Evolutionary conservation across 352 stramenopile species (phyloP).

Genomic region (Phytopythium boreale): DNA sequence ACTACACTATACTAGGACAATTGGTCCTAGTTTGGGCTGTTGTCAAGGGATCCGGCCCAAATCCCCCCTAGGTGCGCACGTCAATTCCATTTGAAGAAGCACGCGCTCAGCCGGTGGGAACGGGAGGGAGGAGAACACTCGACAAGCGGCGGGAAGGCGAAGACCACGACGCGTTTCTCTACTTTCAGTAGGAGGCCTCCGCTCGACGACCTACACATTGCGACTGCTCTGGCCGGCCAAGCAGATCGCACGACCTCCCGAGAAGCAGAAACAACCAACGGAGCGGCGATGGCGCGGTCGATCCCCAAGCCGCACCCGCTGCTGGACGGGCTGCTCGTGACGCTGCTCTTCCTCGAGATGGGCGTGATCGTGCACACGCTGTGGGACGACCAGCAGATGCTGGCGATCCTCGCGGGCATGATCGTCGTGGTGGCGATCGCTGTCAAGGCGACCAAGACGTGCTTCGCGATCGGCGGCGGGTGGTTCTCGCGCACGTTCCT

Average conservation of each 20-base stretch:
- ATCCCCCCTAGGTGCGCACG: not conserved
- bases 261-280: not conserved
- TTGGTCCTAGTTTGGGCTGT: not conserved
- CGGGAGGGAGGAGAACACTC: not conserved
- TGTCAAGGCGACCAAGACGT: constrained; percentile 64
- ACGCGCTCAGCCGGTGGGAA: not conserved
- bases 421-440: constrained; percentile 66
- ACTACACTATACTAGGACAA: not conserved
- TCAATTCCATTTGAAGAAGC: constrained; percentile 1
- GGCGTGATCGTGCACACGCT: constrained; percentile 59
- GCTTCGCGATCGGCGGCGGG: constrained; percentile 55
- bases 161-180: not conserved
- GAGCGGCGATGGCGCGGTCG: constrained; percentile 39
- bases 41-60: not conserved
- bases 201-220: not conserved
- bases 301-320: constrained; percentile 67
- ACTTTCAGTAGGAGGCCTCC: not conserved
- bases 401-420: constrained; percentile 60
- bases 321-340: constrained; percentile 63
- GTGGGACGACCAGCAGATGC: constrained; percentile 64
- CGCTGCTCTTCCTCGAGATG: constrained; percentile 58
- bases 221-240: not conserved
- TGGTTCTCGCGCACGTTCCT: constrained; percentile 81
- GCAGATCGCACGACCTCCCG: not conserved
- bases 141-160: not conserved